Base-by-base conservation (phyloP, 805 yeast species). In the Cyberlindnera mississippiensis region DNA sequence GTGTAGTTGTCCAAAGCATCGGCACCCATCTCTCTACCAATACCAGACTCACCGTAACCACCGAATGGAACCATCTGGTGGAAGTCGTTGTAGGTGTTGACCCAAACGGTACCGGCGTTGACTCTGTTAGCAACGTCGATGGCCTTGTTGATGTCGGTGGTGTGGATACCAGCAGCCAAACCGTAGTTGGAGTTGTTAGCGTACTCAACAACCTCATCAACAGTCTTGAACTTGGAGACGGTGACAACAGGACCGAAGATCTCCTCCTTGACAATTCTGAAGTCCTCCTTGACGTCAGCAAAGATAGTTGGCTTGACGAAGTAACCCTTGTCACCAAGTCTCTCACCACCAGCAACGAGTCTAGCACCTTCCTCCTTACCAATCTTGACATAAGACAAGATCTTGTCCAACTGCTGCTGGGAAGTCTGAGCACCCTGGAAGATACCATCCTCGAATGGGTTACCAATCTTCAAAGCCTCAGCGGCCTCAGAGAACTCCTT, bases 371-470 rank as follows among this genome's bases (percentile, higher is more conserved):
- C 95, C 19, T 73, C 66, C 64, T 77, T 72, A 63, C 96, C 97
- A 36, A 71, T 62, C 55, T 86, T 79, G 58, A 90, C 82, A 67
- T 83, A 90, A 41, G 70, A 69, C 65, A 90, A 69, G 48, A 91
- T 80, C 69, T 82, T 84, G 56, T 83, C 80, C 62, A 82, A 73
- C 72, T 90, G 98, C 49, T 69, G 71, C 62, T 78, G 71, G 45
- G 93, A 83, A 47, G 90, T 87, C 69, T 90, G 96, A 32, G 98
- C 93, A 60, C 98, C 98, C 72, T 89, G 95, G 72, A 74, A 81
- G 41, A 76, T 76, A 38, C 74, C 80, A 59, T 80, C 80, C 35
- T 79, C 85, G 64, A 87, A 89, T 61, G 96, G 96, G 63, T 79
- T 75, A 59, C 98, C 98, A 44, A 84, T 80, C 62, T 80, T 79